These are phyloP conservation scores for Arachis stenosperma DNA, from an alignment of 306 rosid genomes.

Conservation along the genomic window DNA sequence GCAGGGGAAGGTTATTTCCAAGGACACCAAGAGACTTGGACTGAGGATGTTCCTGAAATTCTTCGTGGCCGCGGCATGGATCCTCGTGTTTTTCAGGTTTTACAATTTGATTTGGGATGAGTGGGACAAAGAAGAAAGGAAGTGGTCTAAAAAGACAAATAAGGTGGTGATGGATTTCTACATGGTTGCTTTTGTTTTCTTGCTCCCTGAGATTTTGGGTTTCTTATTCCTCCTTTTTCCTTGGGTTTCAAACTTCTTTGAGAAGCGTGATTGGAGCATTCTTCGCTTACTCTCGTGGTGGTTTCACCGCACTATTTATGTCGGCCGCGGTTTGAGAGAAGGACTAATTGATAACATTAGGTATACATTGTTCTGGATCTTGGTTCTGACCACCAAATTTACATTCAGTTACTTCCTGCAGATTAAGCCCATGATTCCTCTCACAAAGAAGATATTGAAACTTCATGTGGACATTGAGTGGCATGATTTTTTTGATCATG, in stretches of 20 bases:
- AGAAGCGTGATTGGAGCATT: slow-evolving; percentile 70
- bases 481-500: slow-evolving; percentile 50
- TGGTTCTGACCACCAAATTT: slow-evolving; percentile 76
- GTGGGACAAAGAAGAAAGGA: slow-evolving; percentile 58
- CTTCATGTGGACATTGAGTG: slow-evolving; percentile 53
- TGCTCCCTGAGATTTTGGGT: slow-evolving; percentile 73
- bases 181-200: slow-evolving; percentile 52
- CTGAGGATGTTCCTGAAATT: slow-evolving; percentile 71
- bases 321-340: slow-evolving; percentile 94
- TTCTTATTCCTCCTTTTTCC: slow-evolving; percentile 68
- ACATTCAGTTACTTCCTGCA: slow-evolving; percentile 81
- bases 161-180: slow-evolving; percentile 56
- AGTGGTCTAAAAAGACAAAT: slow-evolving; percentile 68
- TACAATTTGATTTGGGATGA: slow-evolving; percentile 64
- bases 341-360: slow-evolving; percentile 73
- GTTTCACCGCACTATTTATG: slow-evolving; percentile 76
- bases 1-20: slow-evolving; percentile 76
- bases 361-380: slow-evolving; percentile 74
- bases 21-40: slow-evolving; percentile 59
- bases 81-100: slow-evolving; percentile 56
- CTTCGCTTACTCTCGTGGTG: slow-evolving; percentile 73
- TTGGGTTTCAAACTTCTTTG: slow-evolving; percentile 79
- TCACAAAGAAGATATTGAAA: slow-evolving; percentile 59
- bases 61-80: slow-evolving; percentile 66
- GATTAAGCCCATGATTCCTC: slow-evolving; percentile 80